Percentiles rank a stretch among this genome's conserved stretches.
These are phyloP conservation scores for Alopecurus myosuroides DNA, from an alignment of 176 grass and related monocot genomes.

Conservation along the genomic window DNA sequence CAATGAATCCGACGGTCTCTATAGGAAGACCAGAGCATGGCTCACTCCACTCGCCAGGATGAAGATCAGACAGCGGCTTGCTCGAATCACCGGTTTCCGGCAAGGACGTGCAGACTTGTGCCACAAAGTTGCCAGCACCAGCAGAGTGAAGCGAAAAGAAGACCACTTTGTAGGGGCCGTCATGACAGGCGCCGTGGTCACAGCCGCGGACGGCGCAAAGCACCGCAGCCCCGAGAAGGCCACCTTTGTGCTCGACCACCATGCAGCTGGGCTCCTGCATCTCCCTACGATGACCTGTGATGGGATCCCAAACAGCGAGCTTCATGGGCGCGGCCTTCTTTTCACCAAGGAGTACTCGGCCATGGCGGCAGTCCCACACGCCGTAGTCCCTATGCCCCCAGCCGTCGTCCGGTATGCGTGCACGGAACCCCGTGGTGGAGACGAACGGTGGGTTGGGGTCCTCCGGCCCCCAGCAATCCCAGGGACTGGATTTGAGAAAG, in stretches of 20 bases:
- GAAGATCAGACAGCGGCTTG: neutral
- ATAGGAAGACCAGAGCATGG: neutral
- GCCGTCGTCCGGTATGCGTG: neutral
- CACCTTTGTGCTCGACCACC: neutral
- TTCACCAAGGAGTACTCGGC: slow-evolving; percentile 58
- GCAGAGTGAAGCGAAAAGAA: neutral
- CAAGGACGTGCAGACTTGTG: neutral
- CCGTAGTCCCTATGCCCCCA: neutral
- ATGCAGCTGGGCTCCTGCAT: neutral
- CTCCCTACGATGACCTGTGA: neutral
- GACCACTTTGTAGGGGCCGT: neutral
- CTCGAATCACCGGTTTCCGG: neutral
- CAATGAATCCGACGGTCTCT: neutral
- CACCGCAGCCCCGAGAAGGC: neutral
- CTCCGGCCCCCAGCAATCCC: neutral
- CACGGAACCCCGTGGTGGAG: neutral
- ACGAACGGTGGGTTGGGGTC: neutral
- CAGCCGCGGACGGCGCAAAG: neutral
- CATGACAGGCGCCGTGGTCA: neutral
- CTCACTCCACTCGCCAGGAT: neutral
- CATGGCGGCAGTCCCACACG: slow-evolving; percentile 51
- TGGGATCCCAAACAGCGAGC: neutral
- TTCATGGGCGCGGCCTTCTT: neutral
- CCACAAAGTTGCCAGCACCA: neutral
- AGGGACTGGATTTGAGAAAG: neutral